phyloP scores from a whole-genome alignment of 2,329 filamentous ascomycete genomes.

The Penicillium hordei region DNA sequence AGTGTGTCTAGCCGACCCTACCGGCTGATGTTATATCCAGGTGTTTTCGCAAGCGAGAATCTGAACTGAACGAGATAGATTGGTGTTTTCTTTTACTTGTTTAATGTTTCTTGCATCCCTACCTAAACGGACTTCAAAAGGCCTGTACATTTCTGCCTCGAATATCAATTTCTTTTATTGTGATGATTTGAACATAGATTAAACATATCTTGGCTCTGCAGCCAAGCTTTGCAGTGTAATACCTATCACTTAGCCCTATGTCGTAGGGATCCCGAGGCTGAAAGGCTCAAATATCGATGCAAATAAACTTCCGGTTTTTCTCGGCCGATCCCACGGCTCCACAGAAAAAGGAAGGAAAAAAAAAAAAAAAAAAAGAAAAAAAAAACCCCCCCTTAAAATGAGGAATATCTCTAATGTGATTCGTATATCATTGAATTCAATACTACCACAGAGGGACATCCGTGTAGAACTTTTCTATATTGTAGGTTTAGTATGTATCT shows the following conservation, averaged over 20 bases:
- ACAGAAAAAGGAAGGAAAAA: not conserved
- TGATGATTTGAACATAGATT: not conserved
- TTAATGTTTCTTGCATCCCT: conserved; percentile 22
- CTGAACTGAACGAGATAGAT: conserved; percentile 28
- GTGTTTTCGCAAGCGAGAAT: conserved; percentile 28
- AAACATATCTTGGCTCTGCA: not conserved
- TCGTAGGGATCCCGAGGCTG: not conserved
- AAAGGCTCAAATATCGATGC: not conserved
- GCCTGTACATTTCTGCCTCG: conserved; percentile 21
- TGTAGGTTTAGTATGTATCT: not conserved
- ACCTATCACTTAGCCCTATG: not conserved
- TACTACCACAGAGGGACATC: not conserved
- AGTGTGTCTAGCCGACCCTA: conserved; percentile 2
- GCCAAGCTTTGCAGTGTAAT: not conserved
- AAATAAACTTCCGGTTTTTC: not conserved
- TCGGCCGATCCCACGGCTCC: conserved; percentile 1
- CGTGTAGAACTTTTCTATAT: not conserved
- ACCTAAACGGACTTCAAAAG: conserved; percentile 19
- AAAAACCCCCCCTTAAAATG: not conserved
- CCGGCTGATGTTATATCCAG: conserved; percentile 18
- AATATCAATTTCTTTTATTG: conserved; percentile 7
- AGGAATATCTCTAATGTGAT: too few species aligned
- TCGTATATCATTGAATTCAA: too few species aligned
- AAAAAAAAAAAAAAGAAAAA: not conserved
- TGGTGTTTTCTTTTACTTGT: conserved; percentile 20